These are phyloP conservation scores for Cnidoscolus chayamansa DNA, from an alignment of 441 rosid genomes.

Conservation along the genomic window DNA sequence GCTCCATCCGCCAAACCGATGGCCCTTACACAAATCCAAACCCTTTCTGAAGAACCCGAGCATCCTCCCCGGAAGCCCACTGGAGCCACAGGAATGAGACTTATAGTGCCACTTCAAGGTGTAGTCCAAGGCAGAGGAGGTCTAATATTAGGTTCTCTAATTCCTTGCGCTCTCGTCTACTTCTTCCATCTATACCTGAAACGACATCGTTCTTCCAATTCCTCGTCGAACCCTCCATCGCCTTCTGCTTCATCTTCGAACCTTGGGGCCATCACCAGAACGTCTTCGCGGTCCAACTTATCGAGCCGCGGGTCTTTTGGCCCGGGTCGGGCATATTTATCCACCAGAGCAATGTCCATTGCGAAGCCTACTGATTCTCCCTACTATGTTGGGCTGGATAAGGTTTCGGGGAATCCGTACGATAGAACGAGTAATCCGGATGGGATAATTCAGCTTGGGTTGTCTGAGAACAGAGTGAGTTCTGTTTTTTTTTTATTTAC, in stretches of 20 bases:
- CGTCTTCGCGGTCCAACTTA: constrained; percentile 55
- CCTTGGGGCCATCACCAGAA: constrained; percentile 38
- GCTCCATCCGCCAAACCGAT: constrained; percentile 13
- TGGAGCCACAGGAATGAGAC: constrained; percentile 32
- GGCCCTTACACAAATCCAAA: constrained; percentile 17
- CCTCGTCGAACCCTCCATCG: constrained; percentile 39
- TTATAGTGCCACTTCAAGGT: constrained; percentile 44
- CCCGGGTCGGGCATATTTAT: constrained; percentile 43
- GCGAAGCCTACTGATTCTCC: constrained; percentile 53
- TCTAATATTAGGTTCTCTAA: constrained; percentile 71
- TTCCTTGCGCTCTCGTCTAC: constrained; percentile 89
- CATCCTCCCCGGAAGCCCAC: constrained; percentile 1
- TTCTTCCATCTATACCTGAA: constrained; percentile 78
- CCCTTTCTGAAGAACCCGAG: constrained; percentile 1
- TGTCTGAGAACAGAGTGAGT: constrained; percentile 58
- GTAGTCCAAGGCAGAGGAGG: constrained; percentile 92
- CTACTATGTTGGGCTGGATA: constrained; percentile 48
- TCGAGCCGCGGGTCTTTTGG: constrained; percentile 53
- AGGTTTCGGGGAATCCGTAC: constrained; percentile 58
- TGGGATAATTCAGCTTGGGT: constrained; percentile 79
- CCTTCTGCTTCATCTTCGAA: constrained; percentile 39
- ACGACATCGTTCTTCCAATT: constrained; percentile 47
- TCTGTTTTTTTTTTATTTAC: not conserved
- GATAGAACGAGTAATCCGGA: constrained; percentile 55
- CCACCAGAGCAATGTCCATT: constrained; percentile 36